phyloP scores from a whole-genome alignment of 768 basidiomycete species.

The Agaricus blazei region DNA sequence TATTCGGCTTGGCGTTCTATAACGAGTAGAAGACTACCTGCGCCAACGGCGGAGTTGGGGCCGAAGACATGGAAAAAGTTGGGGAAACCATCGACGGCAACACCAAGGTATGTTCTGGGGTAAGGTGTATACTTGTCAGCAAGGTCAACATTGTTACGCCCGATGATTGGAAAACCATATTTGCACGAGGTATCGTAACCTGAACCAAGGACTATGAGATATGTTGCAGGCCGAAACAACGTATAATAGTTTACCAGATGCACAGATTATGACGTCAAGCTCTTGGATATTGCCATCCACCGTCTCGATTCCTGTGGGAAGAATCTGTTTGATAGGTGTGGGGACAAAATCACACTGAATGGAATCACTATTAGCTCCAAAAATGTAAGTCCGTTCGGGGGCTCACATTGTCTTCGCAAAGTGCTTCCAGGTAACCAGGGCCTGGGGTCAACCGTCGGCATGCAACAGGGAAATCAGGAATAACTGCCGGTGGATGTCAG shows the following conservation, averaged over 20 bases:
- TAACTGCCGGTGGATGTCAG: slow-evolving; percentile 28
- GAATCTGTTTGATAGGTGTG: slow-evolving; percentile 44
- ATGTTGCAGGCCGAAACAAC: not conserved
- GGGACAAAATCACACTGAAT: slow-evolving; percentile 50
- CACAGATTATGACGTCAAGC: slow-evolving; percentile 58
- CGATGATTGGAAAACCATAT: slow-evolving; percentile 46
- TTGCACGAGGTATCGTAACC: slow-evolving; percentile 51
- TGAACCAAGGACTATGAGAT: slow-evolving; percentile 13
- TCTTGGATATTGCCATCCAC: slow-evolving; percentile 48
- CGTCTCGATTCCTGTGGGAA: slow-evolving; percentile 50
- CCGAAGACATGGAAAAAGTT: slow-evolving; percentile 59
- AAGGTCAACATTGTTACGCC: slow-evolving; percentile 46
- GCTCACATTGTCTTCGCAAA: slow-evolving; percentile 56
- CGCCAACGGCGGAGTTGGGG: slow-evolving; percentile 51
- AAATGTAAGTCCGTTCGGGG: not conserved
- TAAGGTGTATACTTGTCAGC: slow-evolving; percentile 50
- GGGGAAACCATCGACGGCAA: slow-evolving; percentile 63
- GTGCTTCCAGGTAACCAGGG: slow-evolving; percentile 61
- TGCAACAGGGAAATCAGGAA: slow-evolving; percentile 52
- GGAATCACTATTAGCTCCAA: not conserved
- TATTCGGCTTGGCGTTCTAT: slow-evolving; percentile 57
- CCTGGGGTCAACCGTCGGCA: slow-evolving; percentile 67
- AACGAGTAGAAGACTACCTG: slow-evolving; percentile 49
- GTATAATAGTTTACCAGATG: slow-evolving; percentile 40
- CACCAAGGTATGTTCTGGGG: slow-evolving; percentile 52